Evolutionary conservation across 768 basidiomycete species (phyloP), one percentile per base, ranked within the genome.

Genomic region (Russula foetens): DNA sequence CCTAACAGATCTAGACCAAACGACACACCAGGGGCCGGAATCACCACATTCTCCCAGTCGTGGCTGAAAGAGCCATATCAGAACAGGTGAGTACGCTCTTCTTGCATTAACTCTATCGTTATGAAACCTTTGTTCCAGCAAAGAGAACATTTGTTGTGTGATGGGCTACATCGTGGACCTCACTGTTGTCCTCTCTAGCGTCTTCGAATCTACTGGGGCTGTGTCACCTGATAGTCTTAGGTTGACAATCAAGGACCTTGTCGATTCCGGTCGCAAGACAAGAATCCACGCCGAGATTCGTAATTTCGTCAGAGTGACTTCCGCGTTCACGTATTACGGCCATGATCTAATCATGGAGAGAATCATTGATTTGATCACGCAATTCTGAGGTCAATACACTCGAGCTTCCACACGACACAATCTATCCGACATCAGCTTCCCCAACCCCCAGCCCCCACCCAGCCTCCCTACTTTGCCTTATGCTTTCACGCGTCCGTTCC

Each of bases 111-210:
- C 8, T 8, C 19, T 21, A 21, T n/a, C 3, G 19, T 2, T n/a
- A 54, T 15, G 39, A 41, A 50, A 15, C 23, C 24, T 15, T 55
- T 15, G 23, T 44, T 28, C n/a, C 53, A 60, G 59, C 3, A 9
- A 17, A 1, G 53, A 60, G 46, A 33, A 60, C 41, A 15, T 55
- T 7, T 33, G 47, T n/a, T 33, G 29, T 19, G 47, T 49, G n/a
- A 43, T 55, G 53, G 53, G 53, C 31, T 60, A 60, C 46, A 55
- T 60, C 21, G 53, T 60, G 21, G 24, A 49, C 44, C 49, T 61
- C 26, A 61, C 43, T 6, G 43, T 51, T 7, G 45, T 56, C 19
- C n/a, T 51, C 15, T 14, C 24, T 9, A 7, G 17, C 4, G 7
- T 61, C 8, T 61, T 46, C 26, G 28, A 21, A n/a, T 29, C 26